Conservation (phyloP, 495 filamentous ascomycete genomes). For the Amniculicola lignicola region DNA sequence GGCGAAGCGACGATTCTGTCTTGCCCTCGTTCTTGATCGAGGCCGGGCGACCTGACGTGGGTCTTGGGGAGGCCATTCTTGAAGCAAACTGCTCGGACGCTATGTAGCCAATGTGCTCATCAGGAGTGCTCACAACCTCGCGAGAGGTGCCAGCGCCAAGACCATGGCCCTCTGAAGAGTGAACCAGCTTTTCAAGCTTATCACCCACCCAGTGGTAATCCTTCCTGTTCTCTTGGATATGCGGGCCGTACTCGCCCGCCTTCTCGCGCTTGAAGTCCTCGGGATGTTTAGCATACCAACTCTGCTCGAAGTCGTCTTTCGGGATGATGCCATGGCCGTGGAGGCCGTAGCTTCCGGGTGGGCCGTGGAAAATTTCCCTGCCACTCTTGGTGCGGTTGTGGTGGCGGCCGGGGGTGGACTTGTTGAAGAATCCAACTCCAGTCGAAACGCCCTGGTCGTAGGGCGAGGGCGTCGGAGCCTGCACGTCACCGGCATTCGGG, state of each 20-base stretch:
- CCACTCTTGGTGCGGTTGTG: constrained; percentile 66
- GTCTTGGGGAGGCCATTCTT: constrained; percentile 63
- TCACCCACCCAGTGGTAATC: constrained; percentile 89
- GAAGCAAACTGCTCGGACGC: constrained; percentile 75
- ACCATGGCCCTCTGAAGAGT: constrained; percentile 62
- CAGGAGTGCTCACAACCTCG: constrained; percentile 40
- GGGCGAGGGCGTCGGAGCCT: constrained; percentile 87
- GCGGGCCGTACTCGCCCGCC: constrained; percentile 61
- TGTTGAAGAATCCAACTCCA: constrained; percentile 57
- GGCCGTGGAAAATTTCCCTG: constrained; percentile 54
- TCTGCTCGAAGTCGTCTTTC: constrained; percentile 73
- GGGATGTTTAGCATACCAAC: constrained; percentile 87
- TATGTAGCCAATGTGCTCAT: constrained; percentile 69
- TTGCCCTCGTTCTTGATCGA: constrained; percentile 43
- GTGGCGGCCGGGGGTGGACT: constrained; percentile 49
- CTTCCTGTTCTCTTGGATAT: constrained; percentile 61
- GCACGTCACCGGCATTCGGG: constrained; percentile 89
- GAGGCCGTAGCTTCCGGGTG: constrained; percentile 79
- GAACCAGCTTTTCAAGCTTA: constrained; percentile 86
- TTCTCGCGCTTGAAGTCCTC: constrained; percentile 73
- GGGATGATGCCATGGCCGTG: constrained; percentile 71
- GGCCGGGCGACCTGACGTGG: constrained; percentile 45
- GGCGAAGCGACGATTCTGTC: constrained; percentile 58
- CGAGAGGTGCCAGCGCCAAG: constrained; percentile 54
- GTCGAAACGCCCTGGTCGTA: constrained; percentile 50